These are phyloP conservation scores for Westerdykella sp. DNA, from an alignment of 2,329 filamentous ascomycete genomes.

Conservation along the genomic window DNA sequence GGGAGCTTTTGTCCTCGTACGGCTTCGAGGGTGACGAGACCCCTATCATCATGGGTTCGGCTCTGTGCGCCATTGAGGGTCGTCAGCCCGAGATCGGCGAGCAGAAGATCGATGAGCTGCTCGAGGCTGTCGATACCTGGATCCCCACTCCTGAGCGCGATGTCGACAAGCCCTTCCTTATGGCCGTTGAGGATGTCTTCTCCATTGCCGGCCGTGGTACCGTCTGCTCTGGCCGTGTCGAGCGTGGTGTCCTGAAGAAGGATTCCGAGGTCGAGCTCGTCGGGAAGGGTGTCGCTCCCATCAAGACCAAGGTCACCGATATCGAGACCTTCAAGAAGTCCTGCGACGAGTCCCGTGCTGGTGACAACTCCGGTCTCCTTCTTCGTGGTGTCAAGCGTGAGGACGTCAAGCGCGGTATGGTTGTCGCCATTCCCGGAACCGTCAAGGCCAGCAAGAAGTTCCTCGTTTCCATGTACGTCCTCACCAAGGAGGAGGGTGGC, in stretches of 20 bases:
- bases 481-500: conserved; percentile 96
- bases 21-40: conserved; percentile 98
- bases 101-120: conserved; percentile 83
- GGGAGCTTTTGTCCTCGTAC: conserved; percentile 85
- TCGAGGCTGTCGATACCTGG: conserved; percentile 86
- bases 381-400: conserved; percentile 95
- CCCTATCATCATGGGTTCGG: conserved; percentile 93
- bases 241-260: conserved; percentile 90
- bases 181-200: conserved; percentile 77
- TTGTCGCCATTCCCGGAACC: conserved; percentile 74
- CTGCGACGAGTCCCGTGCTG: conserved; percentile 90
- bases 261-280: conserved; percentile 93
- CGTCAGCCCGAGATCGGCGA: conserved; percentile 81
- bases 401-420: conserved; percentile 92
- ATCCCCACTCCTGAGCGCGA: conserved; percentile 93
- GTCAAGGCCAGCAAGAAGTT: conserved; percentile 88
- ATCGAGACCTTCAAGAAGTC: conserved; percentile 99
- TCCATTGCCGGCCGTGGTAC: conserved; percentile 76
- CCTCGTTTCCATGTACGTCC: conserved; percentile 90
- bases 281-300: conserved; percentile 70
- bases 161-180: conserved; percentile 96
- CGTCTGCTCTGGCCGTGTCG: conserved; percentile 92
- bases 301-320: conserved; percentile 99
- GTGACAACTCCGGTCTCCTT: conserved; percentile 96
- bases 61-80: conserved; percentile 85